These are phyloP conservation scores for Mimosa pudica DNA, from an alignment of 306 rosid genomes.

Conservation along the genomic window DNA sequence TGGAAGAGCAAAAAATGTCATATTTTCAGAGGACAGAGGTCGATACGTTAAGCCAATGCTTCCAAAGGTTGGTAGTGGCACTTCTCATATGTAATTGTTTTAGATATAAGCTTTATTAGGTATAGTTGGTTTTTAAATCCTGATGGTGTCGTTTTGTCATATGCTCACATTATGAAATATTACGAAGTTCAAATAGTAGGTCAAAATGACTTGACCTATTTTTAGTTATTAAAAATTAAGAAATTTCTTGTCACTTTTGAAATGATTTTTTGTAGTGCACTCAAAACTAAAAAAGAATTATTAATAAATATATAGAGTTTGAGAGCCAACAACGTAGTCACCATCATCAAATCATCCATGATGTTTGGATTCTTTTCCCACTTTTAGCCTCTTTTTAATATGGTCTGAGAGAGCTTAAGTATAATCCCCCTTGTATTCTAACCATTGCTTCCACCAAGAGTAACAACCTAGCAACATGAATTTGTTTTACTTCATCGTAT, in stretches of 20 bases:
- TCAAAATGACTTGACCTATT: not conserved
- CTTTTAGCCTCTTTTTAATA: not conserved
- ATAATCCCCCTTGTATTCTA: not conserved
- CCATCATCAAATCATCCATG: not conserved
- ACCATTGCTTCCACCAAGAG: not conserved
- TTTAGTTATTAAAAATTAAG: not conserved
- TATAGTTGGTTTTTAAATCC: conserved; percentile 18
- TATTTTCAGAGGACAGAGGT: conserved; percentile 98
- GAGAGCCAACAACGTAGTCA: not conserved
- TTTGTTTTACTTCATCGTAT: not conserved
- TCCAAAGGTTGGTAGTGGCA: conserved; percentile 64
- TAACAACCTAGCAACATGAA: not conserved
- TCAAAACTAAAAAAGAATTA: not conserved
- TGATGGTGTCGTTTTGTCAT: not conserved
- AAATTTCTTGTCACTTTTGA: not conserved
- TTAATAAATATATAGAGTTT: not conserved
- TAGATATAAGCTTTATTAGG: conserved; percentile 25
- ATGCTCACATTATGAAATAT: not conserved
- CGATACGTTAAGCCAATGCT: conserved; percentile 96
- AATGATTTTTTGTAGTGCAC: not conserved
- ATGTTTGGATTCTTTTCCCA: not conserved
- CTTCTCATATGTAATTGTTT: conserved; percentile 3
- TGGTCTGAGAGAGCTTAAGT: not conserved
- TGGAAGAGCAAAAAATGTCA: conserved; percentile 97
- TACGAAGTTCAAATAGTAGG: not conserved